Evolutionary conservation across 768 basidiomycete genomes (phyloP).

Genomic region (Hortiboletus campestris): DNA sequence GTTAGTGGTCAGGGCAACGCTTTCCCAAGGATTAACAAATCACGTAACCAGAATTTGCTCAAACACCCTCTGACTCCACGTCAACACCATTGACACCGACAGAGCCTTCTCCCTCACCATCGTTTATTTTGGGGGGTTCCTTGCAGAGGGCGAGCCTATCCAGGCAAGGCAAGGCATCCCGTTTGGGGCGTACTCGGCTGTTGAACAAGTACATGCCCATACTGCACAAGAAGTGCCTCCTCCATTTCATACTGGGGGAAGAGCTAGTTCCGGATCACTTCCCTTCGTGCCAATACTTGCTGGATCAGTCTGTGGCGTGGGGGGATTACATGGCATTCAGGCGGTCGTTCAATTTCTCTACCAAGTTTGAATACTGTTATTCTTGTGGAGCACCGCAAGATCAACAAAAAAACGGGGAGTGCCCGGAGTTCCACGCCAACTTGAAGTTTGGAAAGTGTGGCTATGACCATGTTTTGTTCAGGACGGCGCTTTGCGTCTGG

Average conservation of each 20-base stretch:
- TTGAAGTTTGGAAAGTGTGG: slow-evolving; percentile 1
- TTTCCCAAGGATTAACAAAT: background rate
- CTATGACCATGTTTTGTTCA: background rate
- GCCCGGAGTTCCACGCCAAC: background rate
- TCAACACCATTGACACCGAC: background rate
- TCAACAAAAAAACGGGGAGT: background rate
- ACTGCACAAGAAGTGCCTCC: background rate
- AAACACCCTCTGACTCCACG: background rate
- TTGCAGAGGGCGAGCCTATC: background rate
- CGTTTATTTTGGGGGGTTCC: background rate
- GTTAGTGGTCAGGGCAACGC: background rate
- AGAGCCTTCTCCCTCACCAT: background rate
- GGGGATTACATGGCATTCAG: background rate
- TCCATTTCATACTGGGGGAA: background rate
- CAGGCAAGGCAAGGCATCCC: background rate
- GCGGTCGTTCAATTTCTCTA: background rate
- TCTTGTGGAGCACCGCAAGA: background rate
- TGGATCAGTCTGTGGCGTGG: background rate
- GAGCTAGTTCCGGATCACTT: background rate
- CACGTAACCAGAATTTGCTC: background rate
- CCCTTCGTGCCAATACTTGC: background rate
- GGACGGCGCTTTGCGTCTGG: slow-evolving; percentile 3
- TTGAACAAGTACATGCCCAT: slow-evolving; percentile 1
- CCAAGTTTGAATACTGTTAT: background rate
- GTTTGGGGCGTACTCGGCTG: background rate